Evolutionary conservation across 2,329 filamentous ascomycete species (phyloP).

Genomic region (Penicillium sp.): DNA sequence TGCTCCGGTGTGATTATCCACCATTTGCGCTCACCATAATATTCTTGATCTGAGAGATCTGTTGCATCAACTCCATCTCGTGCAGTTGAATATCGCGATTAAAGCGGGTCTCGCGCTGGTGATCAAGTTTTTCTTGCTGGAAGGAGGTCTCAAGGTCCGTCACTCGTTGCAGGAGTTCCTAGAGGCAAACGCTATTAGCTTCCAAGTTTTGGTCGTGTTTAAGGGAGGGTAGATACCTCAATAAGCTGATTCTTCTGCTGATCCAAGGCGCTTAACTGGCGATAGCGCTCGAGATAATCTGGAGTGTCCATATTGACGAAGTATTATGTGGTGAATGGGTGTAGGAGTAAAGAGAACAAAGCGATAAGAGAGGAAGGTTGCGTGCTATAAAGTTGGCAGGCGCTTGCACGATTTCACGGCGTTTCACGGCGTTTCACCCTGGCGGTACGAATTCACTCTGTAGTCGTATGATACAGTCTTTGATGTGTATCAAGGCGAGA

Average conservation of each 20-base stretch:
- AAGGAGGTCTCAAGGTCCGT: slow-evolving; percentile 45
- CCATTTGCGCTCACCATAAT: slow-evolving; percentile 42
- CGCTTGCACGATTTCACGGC: slow-evolving; percentile 19
- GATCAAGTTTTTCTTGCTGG: slow-evolving; percentile 45
- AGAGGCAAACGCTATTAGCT: slow-evolving; percentile 18
- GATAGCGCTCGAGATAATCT: slow-evolving; percentile 44
- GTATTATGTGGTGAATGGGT: background rate
- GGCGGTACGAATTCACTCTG: background rate
- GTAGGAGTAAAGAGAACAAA: slow-evolving; percentile 3
- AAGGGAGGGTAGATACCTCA: slow-evolving; percentile 35
- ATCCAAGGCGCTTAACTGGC: slow-evolving; percentile 44
- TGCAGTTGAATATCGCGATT: slow-evolving; percentile 49
- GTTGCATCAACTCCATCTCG: slow-evolving; percentile 48
- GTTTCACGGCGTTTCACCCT: slow-evolving; percentile 14
- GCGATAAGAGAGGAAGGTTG: background rate
- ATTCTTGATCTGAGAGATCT: slow-evolving; percentile 44
- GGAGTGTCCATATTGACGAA: slow-evolving; percentile 31
- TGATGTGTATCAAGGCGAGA: background rate
- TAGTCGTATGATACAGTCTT: background rate
- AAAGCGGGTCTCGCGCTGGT: slow-evolving; percentile 48
- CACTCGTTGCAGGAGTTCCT: slow-evolving; percentile 49
- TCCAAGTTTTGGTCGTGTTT: slow-evolving; percentile 4
- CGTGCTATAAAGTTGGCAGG: slow-evolving; percentile 13
- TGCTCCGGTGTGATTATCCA: slow-evolving; percentile 1
- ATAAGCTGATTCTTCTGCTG: slow-evolving; percentile 50